Evolutionary conservation across 1,284 basidiomycete species (phyloP).

Genomic region (Ceratorhiza oryzae-sativae): DNA sequence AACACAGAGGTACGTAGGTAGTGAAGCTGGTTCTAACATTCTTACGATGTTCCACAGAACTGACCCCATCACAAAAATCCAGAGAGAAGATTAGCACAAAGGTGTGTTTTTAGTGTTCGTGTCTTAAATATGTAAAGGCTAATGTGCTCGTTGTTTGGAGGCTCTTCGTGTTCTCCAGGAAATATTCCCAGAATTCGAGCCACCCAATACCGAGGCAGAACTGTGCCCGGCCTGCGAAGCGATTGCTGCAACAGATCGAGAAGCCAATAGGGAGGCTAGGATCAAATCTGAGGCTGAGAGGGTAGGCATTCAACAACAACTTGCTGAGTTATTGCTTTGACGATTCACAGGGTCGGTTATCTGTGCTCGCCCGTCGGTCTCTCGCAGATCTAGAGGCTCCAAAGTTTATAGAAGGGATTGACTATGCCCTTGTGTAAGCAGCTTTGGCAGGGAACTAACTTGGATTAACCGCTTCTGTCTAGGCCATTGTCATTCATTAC

Average conservation of each 20-base stretch:
- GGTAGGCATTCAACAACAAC: neutral
- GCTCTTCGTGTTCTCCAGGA: conserved; percentile 18
- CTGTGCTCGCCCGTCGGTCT: neutral
- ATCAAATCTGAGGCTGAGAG: conserved; percentile 28
- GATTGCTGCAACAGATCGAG: conserved; percentile 16
- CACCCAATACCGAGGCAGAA: conserved; percentile 8
- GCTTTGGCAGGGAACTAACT: no score
- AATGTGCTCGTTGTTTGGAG: neutral
- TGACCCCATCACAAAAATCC: conserved; percentile 8
- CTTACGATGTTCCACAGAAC: neutral
- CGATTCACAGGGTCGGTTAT: neutral
- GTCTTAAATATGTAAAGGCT: neutral
- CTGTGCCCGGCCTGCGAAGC: conserved; percentile 20
- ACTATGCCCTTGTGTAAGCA: conserved; percentile 13
- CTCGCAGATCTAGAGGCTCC: neutral
- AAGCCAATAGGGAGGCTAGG: conserved; percentile 17
- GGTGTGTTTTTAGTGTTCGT: neutral
- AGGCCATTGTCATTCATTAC: conserved; percentile 14
- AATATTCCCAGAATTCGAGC: conserved; percentile 29
- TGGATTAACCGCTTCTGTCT: neutral
- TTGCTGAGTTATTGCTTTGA: neutral
- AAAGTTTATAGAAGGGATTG: conserved; percentile 18
- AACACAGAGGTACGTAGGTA: conserved; percentile 28
- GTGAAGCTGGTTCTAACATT: neutral
- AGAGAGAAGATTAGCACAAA: conserved; percentile 29